These are phyloP conservation scores for Actinomortierella wolfii DNA, from an alignment of 371 early-diverging fungal species.

Conservation along the genomic window DNA sequence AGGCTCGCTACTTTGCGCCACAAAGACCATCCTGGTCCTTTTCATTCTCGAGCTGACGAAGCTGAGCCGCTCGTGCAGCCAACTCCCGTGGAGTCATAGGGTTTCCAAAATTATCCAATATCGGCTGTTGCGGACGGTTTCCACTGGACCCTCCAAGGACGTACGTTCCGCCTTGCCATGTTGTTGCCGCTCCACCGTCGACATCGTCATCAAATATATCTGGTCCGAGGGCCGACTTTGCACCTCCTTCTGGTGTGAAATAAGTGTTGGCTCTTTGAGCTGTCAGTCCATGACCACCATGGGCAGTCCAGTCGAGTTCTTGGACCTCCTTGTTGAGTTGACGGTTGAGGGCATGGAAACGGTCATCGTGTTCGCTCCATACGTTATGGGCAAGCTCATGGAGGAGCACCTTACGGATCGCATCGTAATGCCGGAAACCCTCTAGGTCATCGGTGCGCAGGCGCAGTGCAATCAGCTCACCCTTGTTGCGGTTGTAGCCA, in stretches of 20 bases:
- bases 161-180: slow-evolving; percentile 36
- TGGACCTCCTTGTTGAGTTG: slow-evolving; percentile 77
- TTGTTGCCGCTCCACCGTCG: slow-evolving; percentile 2
- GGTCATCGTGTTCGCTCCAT: slow-evolving; percentile 79
- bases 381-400: slow-evolving; percentile 91
- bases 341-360: slow-evolving; percentile 82
- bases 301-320: slow-evolving; percentile 65
- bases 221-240: slow-evolving; percentile 50
- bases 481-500: slow-evolving; percentile 88
- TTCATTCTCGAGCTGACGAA: slow-evolving; percentile 39
- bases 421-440: slow-evolving; percentile 85
- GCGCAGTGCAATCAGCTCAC: slow-evolving; percentile 82
- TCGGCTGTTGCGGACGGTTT: too few relatives aligned
- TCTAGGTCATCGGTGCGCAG: slow-evolving; percentile 84
- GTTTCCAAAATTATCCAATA: neutral
- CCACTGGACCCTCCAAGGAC: slow-evolving; percentile 26
- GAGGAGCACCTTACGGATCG: slow-evolving; percentile 76
- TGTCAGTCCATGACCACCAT: slow-evolving; percentile 53
- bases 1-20: too few relatives aligned
- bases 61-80: slow-evolving; percentile 40
- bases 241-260: slow-evolving; percentile 42
- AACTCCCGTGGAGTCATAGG: slow-evolving; percentile 31
- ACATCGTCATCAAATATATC: slow-evolving; percentile 28
- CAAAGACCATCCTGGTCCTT: slow-evolving; percentile 44
- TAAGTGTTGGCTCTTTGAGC: too few relatives aligned